Evolutionary conservation across 352 stramenopile genomes (phyloP).

Genomic region (Albugo laibachii): DNA sequence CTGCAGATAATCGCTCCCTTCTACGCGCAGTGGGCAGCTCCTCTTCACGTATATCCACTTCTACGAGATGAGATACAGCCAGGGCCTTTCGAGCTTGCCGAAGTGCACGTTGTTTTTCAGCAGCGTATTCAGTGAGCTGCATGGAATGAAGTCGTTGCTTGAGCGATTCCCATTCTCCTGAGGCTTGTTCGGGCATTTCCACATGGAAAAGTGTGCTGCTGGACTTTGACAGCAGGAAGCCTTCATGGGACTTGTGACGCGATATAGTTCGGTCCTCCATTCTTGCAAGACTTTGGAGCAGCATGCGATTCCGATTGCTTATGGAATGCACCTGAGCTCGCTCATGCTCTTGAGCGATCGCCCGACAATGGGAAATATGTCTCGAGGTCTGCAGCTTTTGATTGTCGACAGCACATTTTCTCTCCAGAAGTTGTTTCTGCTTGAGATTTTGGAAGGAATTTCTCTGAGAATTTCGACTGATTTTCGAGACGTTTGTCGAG

Average conservation of each 20-base stretch:
- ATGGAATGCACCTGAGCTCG: conserved; percentile 17
- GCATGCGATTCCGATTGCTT: conserved; percentile 23
- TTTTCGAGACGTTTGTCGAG: conserved; percentile 46
- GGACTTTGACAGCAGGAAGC: conserved; percentile 33
- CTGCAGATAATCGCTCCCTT: conserved; percentile 2
- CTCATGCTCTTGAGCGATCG: conserved; percentile 21
- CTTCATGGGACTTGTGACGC: conserved; percentile 15
- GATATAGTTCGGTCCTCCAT: conserved; percentile 27
- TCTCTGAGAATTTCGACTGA: conserved; percentile 48
- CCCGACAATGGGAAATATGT: conserved; percentile 31
- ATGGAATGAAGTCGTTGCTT: conserved; percentile 28
- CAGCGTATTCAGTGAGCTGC: conserved; percentile 50
- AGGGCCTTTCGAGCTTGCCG: conserved; percentile 23
- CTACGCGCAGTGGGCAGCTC: conserved; percentile 10
- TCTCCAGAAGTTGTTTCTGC: conserved; percentile 16
- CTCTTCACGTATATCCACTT: conserved; percentile 18
- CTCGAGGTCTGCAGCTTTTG: conserved; percentile 22
- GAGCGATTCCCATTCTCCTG: conserved; percentile 21
- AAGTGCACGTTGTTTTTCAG: conserved; percentile 32
- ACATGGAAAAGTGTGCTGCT: conserved; percentile 35
- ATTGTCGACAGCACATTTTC: conserved; percentile 23
- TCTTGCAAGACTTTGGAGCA: conserved; percentile 18
- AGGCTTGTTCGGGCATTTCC: conserved; percentile 27
- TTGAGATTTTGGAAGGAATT: conserved; percentile 32
- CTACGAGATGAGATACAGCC: conserved; percentile 26